Percentiles rank a stretch among this genome's conserved stretches.
Conservation (phyloP, 257 asterid species). For the Echites panduratus region DNA sequence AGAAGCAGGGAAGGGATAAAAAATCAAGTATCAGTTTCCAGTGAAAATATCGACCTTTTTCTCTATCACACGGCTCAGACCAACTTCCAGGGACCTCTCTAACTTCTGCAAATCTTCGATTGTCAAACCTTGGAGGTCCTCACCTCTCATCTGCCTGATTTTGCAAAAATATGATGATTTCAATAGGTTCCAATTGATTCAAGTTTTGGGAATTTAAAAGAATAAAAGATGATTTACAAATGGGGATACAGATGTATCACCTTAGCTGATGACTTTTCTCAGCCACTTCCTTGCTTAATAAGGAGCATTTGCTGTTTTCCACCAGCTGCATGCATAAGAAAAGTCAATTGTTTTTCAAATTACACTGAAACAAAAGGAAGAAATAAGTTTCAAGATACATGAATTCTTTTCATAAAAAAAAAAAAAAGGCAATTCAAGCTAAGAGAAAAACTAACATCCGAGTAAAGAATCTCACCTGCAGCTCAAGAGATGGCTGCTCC, state of each 20-base stretch:
- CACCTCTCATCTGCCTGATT: constrained; percentile 85
- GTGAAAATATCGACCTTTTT: constrained; percentile 43
- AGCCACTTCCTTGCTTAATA: constrained; percentile 62
- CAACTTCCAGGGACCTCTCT: constrained; percentile 68
- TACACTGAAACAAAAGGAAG: not conserved
- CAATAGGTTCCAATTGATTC: not conserved
- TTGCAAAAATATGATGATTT: not conserved
- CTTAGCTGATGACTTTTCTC: constrained; percentile 61
- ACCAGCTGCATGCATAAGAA: constrained; percentile 46
- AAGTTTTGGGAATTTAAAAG: not conserved
- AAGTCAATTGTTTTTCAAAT: not conserved
- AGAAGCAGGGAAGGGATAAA: not conserved
- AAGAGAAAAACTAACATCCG: not conserved
- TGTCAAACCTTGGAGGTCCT: constrained; percentile 72
- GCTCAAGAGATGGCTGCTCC: constrained; percentile 78
- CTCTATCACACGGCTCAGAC: constrained; percentile 59
- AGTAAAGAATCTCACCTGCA: constrained; percentile 40
- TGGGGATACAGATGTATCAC: constrained; percentile 16
- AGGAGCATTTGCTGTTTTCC: constrained; percentile 52
- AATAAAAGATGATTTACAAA: not conserved
- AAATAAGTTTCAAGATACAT: not conserved
- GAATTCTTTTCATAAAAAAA: not conserved
- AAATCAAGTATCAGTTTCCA: not conserved
- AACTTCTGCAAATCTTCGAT: constrained; percentile 70
- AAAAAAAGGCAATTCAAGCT: not conserved